A percentile compares a stretch with the other conserved stretches of the same genome.
Evolutionary conservation across 441 rosid species (phyloP).

Genomic region (Sinapis alba): DNA sequence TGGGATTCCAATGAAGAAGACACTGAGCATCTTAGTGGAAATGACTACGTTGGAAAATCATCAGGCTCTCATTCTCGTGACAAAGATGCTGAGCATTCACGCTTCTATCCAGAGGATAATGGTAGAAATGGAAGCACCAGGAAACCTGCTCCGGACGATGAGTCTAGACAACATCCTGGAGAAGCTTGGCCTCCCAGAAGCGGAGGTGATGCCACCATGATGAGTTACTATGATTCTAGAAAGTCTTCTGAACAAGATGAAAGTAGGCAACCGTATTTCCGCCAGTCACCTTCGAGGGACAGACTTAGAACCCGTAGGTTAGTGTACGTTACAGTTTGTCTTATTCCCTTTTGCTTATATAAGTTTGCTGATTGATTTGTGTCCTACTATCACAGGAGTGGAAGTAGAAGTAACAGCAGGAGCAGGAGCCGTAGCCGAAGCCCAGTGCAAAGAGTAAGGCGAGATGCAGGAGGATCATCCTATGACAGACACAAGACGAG

Average conservation of each 20-base stretch:
- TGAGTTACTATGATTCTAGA: constrained; percentile 51
- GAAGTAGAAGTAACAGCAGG: constrained; percentile 52
- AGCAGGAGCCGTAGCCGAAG: constrained; percentile 74
- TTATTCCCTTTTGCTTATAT: background rate
- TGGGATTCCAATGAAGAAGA: constrained; percentile 81
- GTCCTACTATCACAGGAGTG: constrained; percentile 37
- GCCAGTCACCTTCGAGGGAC: constrained; percentile 63
- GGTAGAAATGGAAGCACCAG: constrained; percentile 48
- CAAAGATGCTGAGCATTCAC: constrained; percentile 49
- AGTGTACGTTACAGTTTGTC: background rate
- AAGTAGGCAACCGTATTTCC: constrained; percentile 60
- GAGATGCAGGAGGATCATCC: constrained; percentile 56
- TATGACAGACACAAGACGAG: constrained; percentile 64
- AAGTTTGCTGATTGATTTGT: background rate
- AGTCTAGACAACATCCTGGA: constrained; percentile 44
- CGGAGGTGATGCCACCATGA: constrained; percentile 45
- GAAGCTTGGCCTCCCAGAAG: constrained; percentile 56
- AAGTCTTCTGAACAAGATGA: constrained; percentile 85
- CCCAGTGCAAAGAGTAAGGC: constrained; percentile 62
- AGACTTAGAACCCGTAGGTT: constrained; percentile 65
- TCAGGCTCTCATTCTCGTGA: constrained; percentile 47
- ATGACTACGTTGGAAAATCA: constrained; percentile 45
- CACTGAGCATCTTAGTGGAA: constrained; percentile 48
- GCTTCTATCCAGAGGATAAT: constrained; percentile 48
- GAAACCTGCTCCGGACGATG: constrained; percentile 50